Evolutionary conservation across 805 yeast genomes (phyloP).

Genomic region (Hanseniaspora pseudoguilliermondii): DNA sequence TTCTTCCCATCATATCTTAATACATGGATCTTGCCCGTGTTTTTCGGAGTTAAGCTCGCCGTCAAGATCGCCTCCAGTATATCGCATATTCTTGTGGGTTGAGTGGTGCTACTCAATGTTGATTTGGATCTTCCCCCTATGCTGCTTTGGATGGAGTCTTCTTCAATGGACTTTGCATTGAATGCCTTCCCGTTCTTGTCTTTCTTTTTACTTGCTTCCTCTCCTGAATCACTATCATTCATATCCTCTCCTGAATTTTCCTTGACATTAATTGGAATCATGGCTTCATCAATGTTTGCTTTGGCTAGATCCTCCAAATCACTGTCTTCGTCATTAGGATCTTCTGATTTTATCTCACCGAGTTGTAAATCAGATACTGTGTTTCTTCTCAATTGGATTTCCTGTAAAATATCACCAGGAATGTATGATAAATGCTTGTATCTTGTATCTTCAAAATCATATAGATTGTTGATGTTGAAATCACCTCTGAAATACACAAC

Average conservation of each 20-base stretch:
- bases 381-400: conserved; percentile 7
- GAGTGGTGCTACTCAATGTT: conserved; percentile 5
- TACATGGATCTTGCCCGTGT: conserved; percentile 32
- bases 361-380: conserved; percentile 1
- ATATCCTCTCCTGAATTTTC: neutral
- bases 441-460: conserved; percentile 9
- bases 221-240: conserved; percentile 3
- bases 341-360: neutral
- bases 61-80: conserved; percentile 56
- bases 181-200: neutral
- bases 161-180: neutral
- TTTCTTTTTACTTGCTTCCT: neutral
- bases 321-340: neutral
- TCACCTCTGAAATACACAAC: conserved; percentile 10
- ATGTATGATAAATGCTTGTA: conserved; percentile 9
- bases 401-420: conserved; percentile 3
- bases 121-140: conserved; percentile 8
- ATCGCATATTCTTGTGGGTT: conserved; percentile 36
- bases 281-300: neutral
- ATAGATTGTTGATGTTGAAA: conserved; percentile 7
- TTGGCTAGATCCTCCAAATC: neutral
- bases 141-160: conserved; percentile 9
- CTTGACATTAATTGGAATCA: neutral
- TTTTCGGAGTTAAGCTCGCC: conserved; percentile 31
- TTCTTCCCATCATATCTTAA: conserved; percentile 47